Base-by-base conservation (phyloP, 2,329 filamentous ascomycete genomes). In the Capronia coronata region DNA sequence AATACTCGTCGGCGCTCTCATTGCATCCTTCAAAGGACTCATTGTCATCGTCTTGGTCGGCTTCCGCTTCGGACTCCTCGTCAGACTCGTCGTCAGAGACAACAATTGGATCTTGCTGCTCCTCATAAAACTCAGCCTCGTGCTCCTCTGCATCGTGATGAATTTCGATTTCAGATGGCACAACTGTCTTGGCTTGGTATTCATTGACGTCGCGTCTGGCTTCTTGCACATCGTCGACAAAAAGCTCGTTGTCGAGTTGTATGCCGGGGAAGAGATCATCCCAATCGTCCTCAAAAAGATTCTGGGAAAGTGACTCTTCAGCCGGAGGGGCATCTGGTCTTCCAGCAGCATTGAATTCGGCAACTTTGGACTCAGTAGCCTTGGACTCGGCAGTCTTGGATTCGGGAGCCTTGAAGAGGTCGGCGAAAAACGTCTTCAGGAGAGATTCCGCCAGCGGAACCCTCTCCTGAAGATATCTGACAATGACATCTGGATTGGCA, bases 401-500 rank as follows among this genome's bases (percentile, higher is more conserved):
- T 27, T 22, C 9, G 5, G 18, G 13, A 13, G 25, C 22, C n/a
- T 43, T 41, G 37, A 40, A 23, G 9, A 30, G 19, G 35, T 6
- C 44, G 18, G 27, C n/a, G 23, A 13, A 5, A 23, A 42, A 21
- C 14, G 16, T 21, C 25, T 30, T 46, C 32, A 43, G 18, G 30
- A 51, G 38, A 16, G 41, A 45, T 27, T 47, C 35, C 29, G 23
- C 35, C 10, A 48, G 46, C 6, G 23, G 38, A 37, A n/a, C n/a
- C 2, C 45, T 49, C 39, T 41, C 39, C 22, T 32, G 25, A 35
- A 55, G 23, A 37, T 56, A 56, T n/a, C 27, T 48, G 16, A 18
- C 13, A 14, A 50, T 39, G 14, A 19, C 35, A 19, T 50, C 46
- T 22, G 46, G 53, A 23, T 56, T 48, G 5, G 43, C 47, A 43